Base-by-base conservation (phyloP, 2,329 filamentous ascomycete species). In the Madurella mycetomatis region DNA sequence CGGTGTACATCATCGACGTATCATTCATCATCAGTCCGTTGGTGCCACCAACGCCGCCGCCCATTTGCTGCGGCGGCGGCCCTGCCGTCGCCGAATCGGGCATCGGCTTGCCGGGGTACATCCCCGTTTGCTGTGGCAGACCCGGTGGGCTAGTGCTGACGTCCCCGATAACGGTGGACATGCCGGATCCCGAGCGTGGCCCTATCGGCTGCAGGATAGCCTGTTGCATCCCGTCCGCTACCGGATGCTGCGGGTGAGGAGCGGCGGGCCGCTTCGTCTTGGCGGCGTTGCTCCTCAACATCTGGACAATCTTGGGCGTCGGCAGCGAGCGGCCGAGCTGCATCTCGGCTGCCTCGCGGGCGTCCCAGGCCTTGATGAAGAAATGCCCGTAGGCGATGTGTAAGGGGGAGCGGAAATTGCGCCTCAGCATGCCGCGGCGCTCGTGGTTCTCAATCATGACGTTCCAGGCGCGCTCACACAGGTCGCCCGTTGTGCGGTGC, bases 291-390 rank as follows among this genome's bases (percentile, higher is more conserved):
- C 77, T 75, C n/a, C 73, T 70, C 60, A 83, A 69, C 42, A 73
- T 59, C 2, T 66, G 68, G 51, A 83, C 76, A 57, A 82, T 76
- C 43, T 65, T 68, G 2, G 80, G 80, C 12, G 71, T 69, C 15
- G 68, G 62, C 2, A 76, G 56, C 1, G 71, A 66, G 31, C 72
- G 73, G 0, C 80, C 80, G 7, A 71, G 66, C 48, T 72, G 71
- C 4, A 69, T 58, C 58, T 77, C 73, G 12, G 77, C 76, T 1
- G 74, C 70, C 60, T 78, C 77, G 51, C 78, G 76, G 2, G 79
- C 79, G 42, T 80, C 77, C 84, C 84, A 87, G 0, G 83, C 82
- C 62, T 83, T 84, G 54, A 86, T 68, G 41, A 87, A 80, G 16
- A 81, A 73, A 17, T 73, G 72, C 1, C 79, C 78, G 57, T 87